Conservation (phyloP, 2,329 filamentous ascomycete genomes). For the Lasiodiplodia gonubiensis region DNA sequence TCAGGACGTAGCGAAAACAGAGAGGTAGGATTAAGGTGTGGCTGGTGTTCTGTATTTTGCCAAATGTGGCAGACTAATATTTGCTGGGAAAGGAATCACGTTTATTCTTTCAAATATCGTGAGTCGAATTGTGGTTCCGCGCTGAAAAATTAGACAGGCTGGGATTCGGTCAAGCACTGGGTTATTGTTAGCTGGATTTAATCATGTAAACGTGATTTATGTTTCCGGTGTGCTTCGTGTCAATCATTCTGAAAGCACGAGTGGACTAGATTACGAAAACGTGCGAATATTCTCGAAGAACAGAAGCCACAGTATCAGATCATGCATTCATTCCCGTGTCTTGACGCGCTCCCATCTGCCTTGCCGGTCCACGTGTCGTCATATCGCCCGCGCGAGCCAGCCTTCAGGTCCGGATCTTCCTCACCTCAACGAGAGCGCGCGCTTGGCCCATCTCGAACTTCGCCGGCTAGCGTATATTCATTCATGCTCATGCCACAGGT, state of each 20-base stretch:
- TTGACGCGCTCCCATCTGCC: no score
- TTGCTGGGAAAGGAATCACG: not conserved
- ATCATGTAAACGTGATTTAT: not conserved
- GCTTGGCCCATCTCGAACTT: no score
- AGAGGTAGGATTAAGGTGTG: not conserved
- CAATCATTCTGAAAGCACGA: not conserved
- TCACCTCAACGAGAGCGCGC: no score
- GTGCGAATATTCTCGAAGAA: not conserved
- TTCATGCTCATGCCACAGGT: no score
- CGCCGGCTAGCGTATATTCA: no score
- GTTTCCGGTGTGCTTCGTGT: not conserved
- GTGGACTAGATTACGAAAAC: not conserved
- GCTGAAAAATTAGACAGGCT: not conserved
- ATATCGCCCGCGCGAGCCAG: no score
- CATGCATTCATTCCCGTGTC: conserved; percentile 26
- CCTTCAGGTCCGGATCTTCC: no score
- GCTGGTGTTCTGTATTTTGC: not conserved
- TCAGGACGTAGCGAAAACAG: not conserved
- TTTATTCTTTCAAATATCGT: not conserved
- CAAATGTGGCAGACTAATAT: not conserved
- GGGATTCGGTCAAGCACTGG: not conserved
- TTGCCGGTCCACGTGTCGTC: no score
- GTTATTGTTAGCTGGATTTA: not conserved
- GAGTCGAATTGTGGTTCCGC: not conserved
- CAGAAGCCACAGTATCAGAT: conserved; percentile 7